Base-by-base conservation (phyloP, 306 rosid genomes). In the Vicia villosa region DNA sequence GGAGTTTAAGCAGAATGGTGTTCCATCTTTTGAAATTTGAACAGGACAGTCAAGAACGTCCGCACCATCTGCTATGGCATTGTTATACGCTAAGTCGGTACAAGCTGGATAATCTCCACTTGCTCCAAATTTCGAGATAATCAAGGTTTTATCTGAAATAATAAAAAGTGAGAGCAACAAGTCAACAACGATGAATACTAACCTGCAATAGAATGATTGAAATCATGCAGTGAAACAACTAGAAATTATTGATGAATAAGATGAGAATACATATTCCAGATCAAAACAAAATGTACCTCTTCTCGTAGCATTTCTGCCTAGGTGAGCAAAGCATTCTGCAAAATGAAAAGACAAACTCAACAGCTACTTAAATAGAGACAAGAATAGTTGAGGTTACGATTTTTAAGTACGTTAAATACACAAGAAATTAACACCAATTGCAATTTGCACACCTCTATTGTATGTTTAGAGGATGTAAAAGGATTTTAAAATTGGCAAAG, bases 41-140 rank as follows among this genome's bases (percentile, higher is more conserved):
- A 95, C 99, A 15, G 91, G 95, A 77, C 95, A 95, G 77, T 95
- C 96, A 15, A 95, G 84, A 68, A 95, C 77, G 46, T 86, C 96
- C 50, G 68, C 96, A 57, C 89, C 92, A 83, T 91, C 90, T 17
- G n/a, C 46, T 63, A 95, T 86, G 74, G 99, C 99, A 5, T 79
- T 52, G 0, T 6, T 5, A 65, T 91, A 87, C 5, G 97, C 90
- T 52, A 77, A 63, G 74, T 95, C 43, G 3, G 93, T 89, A 80
- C 96, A 91, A 45, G 85, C 74, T 63, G 96, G 88, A 74, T 75
- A 91, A 72, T 89, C 96, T 75, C 96, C 97, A 58, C 99, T 95
- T 58, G 97, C 86, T 75, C 97, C 99, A 66, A 15, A 79, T 79
- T 89, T 84, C 17, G 97, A 95, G 66, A 91, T 89, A 64, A 95